phyloP scores from a whole-genome alignment of 768 basidiomycete genomes.

The Suillus ampliporus region DNA sequence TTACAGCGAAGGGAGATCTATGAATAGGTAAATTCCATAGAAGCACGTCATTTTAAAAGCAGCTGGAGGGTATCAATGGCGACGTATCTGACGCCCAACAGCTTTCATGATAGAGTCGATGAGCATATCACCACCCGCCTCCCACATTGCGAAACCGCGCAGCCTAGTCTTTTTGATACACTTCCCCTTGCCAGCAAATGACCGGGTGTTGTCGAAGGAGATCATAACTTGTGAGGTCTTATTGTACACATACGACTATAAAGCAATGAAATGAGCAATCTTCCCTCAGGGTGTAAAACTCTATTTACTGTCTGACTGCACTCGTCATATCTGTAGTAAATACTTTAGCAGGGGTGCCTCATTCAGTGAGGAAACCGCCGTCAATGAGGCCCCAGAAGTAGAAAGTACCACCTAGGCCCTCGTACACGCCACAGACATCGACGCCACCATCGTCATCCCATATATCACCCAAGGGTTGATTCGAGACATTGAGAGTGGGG shows the following conservation, averaged over 20 bases:
- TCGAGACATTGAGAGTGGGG: conserved; percentile 52
- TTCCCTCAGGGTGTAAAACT: background rate
- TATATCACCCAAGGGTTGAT: conserved; percentile 57
- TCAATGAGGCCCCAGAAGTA: conserved; percentile 65
- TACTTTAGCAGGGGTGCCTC: conserved; percentile 43
- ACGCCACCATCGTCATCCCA: conserved; percentile 56
- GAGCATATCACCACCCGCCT: conserved; percentile 69
- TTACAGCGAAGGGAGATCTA: too few relatives aligned
- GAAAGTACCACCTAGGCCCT: conserved; percentile 57
- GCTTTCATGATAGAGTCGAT: conserved; percentile 56
- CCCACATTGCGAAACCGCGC: conserved; percentile 76
- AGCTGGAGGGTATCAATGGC: background rate
- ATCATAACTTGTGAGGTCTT: conserved; percentile 58
- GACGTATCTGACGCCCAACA: background rate
- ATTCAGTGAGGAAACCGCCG: conserved; percentile 53
- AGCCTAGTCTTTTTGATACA: conserved; percentile 60
- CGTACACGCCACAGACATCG: conserved; percentile 60
- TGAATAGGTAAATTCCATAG: too few relatives aligned
- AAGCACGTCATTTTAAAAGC: too few relatives aligned
- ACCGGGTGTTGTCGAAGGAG: conserved; percentile 65
- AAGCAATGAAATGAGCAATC: conserved; percentile 5
- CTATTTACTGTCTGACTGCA: conserved; percentile 75
- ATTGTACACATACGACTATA: conserved; percentile 73
- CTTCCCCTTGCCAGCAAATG: conserved; percentile 64
- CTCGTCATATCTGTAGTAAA: conserved; percentile 59